Evolutionary conservation across 2,329 filamentous ascomycete genomes (phyloP), one percentile per base, ranked within the genome.

Genomic region (Aspergillus quadricinctus): DNA sequence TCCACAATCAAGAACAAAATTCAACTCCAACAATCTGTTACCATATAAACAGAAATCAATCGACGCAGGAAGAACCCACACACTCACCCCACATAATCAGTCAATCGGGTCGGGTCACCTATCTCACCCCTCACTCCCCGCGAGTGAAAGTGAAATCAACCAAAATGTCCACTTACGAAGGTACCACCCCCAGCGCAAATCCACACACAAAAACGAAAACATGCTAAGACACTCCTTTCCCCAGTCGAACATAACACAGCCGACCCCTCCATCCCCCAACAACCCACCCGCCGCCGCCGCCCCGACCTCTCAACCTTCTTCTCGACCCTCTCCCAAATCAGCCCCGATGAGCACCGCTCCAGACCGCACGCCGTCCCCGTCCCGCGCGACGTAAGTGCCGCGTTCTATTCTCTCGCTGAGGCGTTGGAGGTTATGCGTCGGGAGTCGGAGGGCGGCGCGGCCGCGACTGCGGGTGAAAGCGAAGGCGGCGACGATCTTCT

Each of bases 251-350:
- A 78, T 63, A 74, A 74, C 52, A 77, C 71, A 48, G 62, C 62
- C 56, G 69, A 72, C 59, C 68, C 67, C 52, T 64, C 65, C 53
- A 57, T 62, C 52, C 43, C 54, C 25, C 54, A 51, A 48, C 58
- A 58, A 48, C 55, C 51, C 59, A 72, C 73, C 19, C 71, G 72
- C 35, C 73, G 74, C 53, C 83, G 83, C 60, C 81, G 84, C 52
- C 85, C 85, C 28, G 85, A 88, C 69, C 80, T 87, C 43, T 84
- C 81, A 43, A 85, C 83, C 64, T 87, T 88, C 77, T 86, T 86
- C 75, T 79, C 80, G 56, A 81, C 82, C 48, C 81, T 87, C 50
- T 74, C 74, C 57, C 81, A 86, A 64, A 80, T 84, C 55, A 83
- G 81, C 8, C 81, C 75, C 27, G 72, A 76, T 6, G 71, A 75